Conservation (phyloP, 106 monocot species). For the Alisma plantagoaquatica region DNA sequence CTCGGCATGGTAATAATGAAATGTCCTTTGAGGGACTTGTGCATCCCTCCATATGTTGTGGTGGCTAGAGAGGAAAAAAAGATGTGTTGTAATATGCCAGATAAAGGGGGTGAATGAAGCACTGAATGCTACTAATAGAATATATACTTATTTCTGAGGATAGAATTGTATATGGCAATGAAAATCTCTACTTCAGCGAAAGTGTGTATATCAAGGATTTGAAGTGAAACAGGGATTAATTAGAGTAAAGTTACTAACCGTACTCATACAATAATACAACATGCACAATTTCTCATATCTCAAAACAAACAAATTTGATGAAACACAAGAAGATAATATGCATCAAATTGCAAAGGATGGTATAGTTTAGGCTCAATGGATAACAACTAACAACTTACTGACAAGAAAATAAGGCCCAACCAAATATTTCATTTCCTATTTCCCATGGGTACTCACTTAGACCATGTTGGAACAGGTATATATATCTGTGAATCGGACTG, state of each 20-base stretch:
- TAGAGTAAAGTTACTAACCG: too few species aligned
- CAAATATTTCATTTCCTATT: too few species aligned
- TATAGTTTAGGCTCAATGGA: too few species aligned
- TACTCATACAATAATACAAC: too few species aligned
- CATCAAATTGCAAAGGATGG: too few species aligned
- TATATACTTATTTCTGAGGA: neutral
- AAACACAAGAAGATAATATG: too few species aligned
- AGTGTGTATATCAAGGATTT: too few species aligned
- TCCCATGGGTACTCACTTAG: constrained; percentile 95
- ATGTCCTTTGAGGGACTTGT: constrained; percentile 81
- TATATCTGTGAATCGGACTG: constrained; percentile 88
- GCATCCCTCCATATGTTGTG: constrained; percentile 99
- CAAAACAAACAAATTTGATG: too few species aligned
- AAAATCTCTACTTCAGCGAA: neutral
- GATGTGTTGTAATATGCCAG: neutral
- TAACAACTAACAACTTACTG: too few species aligned
- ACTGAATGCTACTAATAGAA: neutral
- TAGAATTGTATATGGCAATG: neutral
- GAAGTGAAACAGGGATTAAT: too few species aligned
- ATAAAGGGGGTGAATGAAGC: neutral
- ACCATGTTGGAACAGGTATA: constrained; percentile 93
- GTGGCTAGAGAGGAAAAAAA: constrained; percentile 57
- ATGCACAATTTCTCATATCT: too few species aligned
- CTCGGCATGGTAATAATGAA: constrained; percentile 88
- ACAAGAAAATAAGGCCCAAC: too few species aligned